Percentiles rank a stretch among this genome's conserved stretches.
Evolutionary conservation across 495 filamentous ascomycete genomes (phyloP).

Genomic region (Penicillium egyptiacum): DNA sequence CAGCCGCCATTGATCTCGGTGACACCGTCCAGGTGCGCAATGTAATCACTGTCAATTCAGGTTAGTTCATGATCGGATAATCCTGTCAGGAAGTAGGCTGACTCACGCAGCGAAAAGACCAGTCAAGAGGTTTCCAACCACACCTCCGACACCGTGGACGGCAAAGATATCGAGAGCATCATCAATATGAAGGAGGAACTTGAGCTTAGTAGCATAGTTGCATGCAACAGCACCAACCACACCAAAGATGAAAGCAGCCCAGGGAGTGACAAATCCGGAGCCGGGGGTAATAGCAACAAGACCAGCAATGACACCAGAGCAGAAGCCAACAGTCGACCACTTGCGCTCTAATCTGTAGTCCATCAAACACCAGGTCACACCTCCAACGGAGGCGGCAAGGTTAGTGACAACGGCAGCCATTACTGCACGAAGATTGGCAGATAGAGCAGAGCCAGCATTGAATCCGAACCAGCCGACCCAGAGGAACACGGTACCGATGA

Average conservation of each 20-base stretch:
- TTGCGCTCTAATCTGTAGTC: constrained; percentile 93
- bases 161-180: constrained; percentile 95
- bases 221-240: constrained; percentile 78
- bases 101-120: constrained; percentile 87
- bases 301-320: constrained; percentile 89
- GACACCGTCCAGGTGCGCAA: constrained; percentile 81
- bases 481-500: constrained; percentile 95
- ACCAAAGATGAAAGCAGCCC: constrained; percentile 90
- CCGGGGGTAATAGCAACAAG: constrained; percentile 93
- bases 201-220: constrained; percentile 97
- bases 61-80: constrained; percentile 14
- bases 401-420: constrained; percentile 61
- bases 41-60: constrained; percentile 62
- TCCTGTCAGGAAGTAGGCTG: neutral
- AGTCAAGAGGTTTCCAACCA: constrained; percentile 87
- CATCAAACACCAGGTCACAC: constrained; percentile 92
- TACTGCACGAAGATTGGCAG: constrained; percentile 78
- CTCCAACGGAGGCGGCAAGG: constrained; percentile 64
- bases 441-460: constrained; percentile 90
- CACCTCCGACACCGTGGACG: constrained; percentile 82
- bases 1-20: constrained; percentile 77
- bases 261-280: constrained; percentile 86
- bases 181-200: constrained; percentile 83
- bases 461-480: constrained; percentile 99
- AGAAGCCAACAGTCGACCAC: constrained; percentile 97